phyloP scores from a whole-genome alignment of 1,139 yeast genomes.

The Pichia sp. region DNA sequence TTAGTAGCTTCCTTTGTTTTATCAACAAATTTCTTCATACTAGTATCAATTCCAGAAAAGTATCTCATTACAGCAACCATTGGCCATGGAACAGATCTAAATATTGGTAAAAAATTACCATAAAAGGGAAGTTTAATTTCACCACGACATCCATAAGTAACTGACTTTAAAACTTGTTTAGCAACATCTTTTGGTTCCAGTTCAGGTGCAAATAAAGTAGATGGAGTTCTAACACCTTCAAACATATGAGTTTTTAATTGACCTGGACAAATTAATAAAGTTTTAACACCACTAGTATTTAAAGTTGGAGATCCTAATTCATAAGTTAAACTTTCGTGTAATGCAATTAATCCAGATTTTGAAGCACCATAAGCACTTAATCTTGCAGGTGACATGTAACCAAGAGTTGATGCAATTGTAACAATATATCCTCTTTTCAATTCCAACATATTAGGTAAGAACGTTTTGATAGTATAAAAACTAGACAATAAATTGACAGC shows the following conservation, averaged over 20 bases:
- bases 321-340: conserved; percentile 75
- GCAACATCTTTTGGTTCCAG: conserved; percentile 67
- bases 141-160: conserved; percentile 58
- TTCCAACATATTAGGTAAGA: conserved; percentile 68
- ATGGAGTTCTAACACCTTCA: conserved; percentile 64
- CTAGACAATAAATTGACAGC: conserved; percentile 64
- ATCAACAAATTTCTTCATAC: conserved; percentile 40
- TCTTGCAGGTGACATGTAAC: conserved; percentile 78
- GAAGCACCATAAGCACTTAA: conserved; percentile 84
- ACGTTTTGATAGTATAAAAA: conserved; percentile 61
- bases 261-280: conserved; percentile 80
- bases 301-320: conserved; percentile 56
- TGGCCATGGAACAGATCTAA: conserved; percentile 72
- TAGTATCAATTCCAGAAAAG: conserved; percentile 57
- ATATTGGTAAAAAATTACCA: conserved; percentile 62
- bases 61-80: conserved; percentile 48
- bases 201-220: conserved; percentile 71
- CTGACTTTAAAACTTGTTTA: conserved; percentile 44
- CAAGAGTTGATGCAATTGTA: conserved; percentile 77
- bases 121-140: conserved; percentile 71
- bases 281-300: conserved; percentile 51
- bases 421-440: conserved; percentile 66
- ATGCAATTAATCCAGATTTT: conserved; percentile 76
- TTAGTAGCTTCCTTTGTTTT: conserved; percentile 6
- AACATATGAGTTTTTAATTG: conserved; percentile 75